Evolutionary conservation across 1,139 yeast species (phyloP).

Genomic region (Taiozyma sp.): DNA sequence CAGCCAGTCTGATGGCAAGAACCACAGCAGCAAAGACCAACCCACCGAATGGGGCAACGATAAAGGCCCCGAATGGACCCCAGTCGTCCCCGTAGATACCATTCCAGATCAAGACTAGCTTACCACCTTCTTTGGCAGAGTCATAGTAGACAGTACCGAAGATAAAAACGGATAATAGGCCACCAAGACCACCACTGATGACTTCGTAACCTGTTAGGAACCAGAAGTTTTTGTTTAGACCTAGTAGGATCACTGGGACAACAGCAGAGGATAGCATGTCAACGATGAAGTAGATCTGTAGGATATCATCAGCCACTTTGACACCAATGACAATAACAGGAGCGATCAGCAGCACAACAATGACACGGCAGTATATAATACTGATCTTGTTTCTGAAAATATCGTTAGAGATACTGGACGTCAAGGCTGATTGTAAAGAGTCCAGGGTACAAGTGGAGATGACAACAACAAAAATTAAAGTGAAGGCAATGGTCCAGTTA

Average conservation of each 20-base stretch:
- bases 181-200: conserved; percentile 79
- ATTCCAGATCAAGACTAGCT: conserved; percentile 59
- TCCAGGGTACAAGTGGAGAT: conserved; percentile 88
- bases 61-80: conserved; percentile 95
- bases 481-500: conserved; percentile 83
- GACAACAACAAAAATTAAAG: conserved; percentile 64
- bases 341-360: conserved; percentile 71
- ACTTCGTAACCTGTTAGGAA: conserved; percentile 78
- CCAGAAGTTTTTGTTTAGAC: conserved; percentile 56
- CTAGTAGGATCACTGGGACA: conserved; percentile 80
- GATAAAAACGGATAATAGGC: conserved; percentile 70
- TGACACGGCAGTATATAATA: conserved; percentile 57
- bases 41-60: conserved; percentile 84
- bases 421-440: conserved; percentile 83
- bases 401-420: conserved; percentile 86
- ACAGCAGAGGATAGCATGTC: conserved; percentile 85
- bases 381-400: conserved; percentile 75
- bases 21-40: conserved; percentile 49
- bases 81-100: conserved; percentile 82
- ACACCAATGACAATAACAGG: conserved; percentile 85
- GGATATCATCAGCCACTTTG: conserved; percentile 71
- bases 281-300: conserved; percentile 85
- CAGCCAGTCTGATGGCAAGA: conserved; percentile 44
- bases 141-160: conserved; percentile 79
- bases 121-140: conserved; percentile 73